Evolutionary conservation across 495 filamentous ascomycete genomes (phyloP).

Genomic region (Parmelia sp.): DNA sequence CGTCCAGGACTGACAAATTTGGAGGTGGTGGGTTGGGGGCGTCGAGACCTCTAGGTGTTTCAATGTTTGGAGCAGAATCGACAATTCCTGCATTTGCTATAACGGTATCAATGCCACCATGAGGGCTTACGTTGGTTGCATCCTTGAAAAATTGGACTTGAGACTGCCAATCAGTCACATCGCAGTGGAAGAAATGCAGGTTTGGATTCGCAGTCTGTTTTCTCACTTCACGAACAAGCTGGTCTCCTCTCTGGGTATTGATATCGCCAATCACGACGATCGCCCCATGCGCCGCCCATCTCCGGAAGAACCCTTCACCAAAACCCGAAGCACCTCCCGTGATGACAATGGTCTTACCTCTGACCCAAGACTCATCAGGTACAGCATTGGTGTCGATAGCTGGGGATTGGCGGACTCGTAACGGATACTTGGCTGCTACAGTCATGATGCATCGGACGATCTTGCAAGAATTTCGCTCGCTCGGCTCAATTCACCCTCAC

Average conservation of each 20-base stretch:
- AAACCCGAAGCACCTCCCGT: constrained; percentile 47
- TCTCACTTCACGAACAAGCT: constrained; percentile 29
- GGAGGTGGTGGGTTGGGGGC: constrained; percentile 45
- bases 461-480: neutral
- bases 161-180: constrained; percentile 53
- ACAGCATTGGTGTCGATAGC: constrained; percentile 16
- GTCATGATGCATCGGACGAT: neutral
- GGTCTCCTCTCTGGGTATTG: constrained; percentile 34
- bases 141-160: constrained; percentile 56
- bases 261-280: constrained; percentile 46
- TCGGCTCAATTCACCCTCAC: neutral
- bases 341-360: constrained; percentile 43
- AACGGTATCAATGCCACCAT: constrained; percentile 52
- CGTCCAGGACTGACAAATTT: constrained; percentile 46
- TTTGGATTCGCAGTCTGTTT: constrained; percentile 34
- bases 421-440: constrained; percentile 16
- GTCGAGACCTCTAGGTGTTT: constrained; percentile 28
- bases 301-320: constrained; percentile 37
- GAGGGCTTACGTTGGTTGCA: constrained; percentile 46
- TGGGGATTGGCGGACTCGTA: constrained; percentile 25
- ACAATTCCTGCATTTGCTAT: constrained; percentile 60
- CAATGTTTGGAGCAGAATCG: constrained; percentile 24
- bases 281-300: constrained; percentile 42
- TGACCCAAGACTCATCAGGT: constrained; percentile 24
- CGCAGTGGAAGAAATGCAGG: constrained; percentile 48